Evolutionary conservation across 2,329 filamentous ascomycete genomes (phyloP).

Genomic region (Fonsecaea erecta): DNA sequence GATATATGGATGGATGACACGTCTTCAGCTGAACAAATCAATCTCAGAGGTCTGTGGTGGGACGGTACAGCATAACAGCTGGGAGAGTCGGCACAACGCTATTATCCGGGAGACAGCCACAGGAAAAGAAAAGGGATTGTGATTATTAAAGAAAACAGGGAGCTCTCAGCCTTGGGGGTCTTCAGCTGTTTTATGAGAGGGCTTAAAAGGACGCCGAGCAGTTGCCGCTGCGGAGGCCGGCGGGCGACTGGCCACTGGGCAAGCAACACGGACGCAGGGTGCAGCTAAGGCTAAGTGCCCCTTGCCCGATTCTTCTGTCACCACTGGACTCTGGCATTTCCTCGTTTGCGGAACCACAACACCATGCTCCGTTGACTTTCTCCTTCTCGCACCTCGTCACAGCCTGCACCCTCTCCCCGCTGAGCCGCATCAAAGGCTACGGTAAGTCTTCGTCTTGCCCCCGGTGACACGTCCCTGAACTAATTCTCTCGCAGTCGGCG

Average conservation of each 20-base stretch:
- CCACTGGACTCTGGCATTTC: conserved; percentile 17
- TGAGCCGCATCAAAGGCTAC: conserved; percentile 29
- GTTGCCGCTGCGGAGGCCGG: conserved; percentile 16
- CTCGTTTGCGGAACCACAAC: conserved; percentile 28
- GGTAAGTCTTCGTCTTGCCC: conserved; percentile 24
- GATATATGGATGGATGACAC: background rate
- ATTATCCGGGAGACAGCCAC: background rate
- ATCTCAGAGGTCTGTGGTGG: background rate
- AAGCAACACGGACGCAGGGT: no score
- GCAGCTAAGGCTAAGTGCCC: conserved; percentile 20
- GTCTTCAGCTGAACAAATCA: background rate
- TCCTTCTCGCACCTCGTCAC: conserved; percentile 19
- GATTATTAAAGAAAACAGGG: conserved; percentile 14
- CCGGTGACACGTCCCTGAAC: conserved; percentile 32
- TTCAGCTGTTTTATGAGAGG: background rate
- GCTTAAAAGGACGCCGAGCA: conserved; percentile 10
- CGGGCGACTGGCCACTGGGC: conserved; percentile 18
- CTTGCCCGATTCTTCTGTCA: conserved; percentile 23
- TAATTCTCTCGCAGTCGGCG: conserved; percentile 30
- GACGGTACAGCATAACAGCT: background rate
- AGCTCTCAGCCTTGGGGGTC: conserved; percentile 29
- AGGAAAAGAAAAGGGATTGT: background rate
- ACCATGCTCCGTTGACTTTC: conserved; percentile 13
- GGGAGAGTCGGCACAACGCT: background rate
- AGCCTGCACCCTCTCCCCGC: conserved; percentile 23